Base-by-base conservation (phyloP, 768 basidiomycete genomes). In the Boletus coccyginus region DNA sequence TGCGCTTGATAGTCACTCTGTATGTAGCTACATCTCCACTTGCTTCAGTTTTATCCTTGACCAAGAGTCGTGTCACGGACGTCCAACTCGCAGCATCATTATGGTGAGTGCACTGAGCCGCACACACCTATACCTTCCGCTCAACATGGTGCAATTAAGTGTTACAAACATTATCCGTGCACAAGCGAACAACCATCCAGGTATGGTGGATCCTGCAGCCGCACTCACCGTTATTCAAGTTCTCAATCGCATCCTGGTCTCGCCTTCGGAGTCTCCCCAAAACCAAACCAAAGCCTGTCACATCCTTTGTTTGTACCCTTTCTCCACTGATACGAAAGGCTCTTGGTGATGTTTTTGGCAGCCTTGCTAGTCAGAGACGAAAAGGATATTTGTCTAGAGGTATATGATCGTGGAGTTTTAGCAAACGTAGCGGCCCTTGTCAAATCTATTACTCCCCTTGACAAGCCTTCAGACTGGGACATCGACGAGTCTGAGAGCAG, bases 331-430 rank as follows among this genome's bases (percentile, higher is more conserved):
- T n/a, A 44, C 41, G 19, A 49, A 33, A 33, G 17, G 4, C 7
- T 17, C 29, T 57, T 41, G 46, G 36, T 33, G 2, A 10, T 5
- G 0, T 44, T 35, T 19, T 45, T 21, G 51, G 10, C 29, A 84
- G 88, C 86, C 69, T 67, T 84, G 65, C 79, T 96, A 1, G 84
- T 92, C 3, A 74, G 78, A 17, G 94, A 95, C 60, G 83, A 93
- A 63, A 74, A 78, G 0, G 74, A 78, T 1, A 74, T 94, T 0
- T 87, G 90, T 61, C 74, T 85, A 53, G 75, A 78, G 3, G 92
- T 92, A 0, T 82, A 78, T 31, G 87, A 92, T n/a, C 82, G 83
- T 24, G 86, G 86, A 0, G 84, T 83, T 9, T 73, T 94, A 4
- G 73, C 76, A 6, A 81, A 77, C 44, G 73, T 95, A 2, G 78